Conservation (phyloP, 177 flowering plant genomes). For the Vitis hybrid region DNA sequence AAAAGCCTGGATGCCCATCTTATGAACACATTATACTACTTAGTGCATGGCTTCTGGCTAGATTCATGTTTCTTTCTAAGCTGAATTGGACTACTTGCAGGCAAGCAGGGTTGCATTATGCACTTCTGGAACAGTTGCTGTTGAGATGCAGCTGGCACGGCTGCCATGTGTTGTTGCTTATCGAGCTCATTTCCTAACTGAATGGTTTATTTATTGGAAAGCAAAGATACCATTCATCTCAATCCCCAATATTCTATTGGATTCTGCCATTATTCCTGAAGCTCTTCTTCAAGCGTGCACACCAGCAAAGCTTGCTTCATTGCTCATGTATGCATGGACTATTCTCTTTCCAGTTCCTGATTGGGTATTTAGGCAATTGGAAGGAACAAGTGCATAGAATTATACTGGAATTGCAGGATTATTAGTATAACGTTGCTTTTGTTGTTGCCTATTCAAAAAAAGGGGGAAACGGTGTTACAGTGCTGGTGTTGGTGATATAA, state of each 20-base stretch:
- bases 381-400: background rate
- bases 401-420: background rate
- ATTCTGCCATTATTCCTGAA: constrained; percentile 83
- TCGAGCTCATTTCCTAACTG: constrained; percentile 85
- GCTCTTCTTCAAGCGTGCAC: constrained; percentile 75
- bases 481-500: no score
- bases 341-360: background rate
- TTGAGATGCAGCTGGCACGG: constrained; percentile 90
- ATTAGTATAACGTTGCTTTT: no score
- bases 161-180: constrained; percentile 88
- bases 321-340: constrained; percentile 42
- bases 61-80: background rate
- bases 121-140: constrained; percentile 88
- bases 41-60: background rate
- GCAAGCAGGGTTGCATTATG: constrained; percentile 85
- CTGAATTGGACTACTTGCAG: constrained; percentile 41
- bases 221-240: constrained; percentile 81
- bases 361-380: background rate
- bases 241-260: constrained; percentile 84
- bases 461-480: no score
- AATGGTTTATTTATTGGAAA: constrained; percentile 67
- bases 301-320: constrained; percentile 52
- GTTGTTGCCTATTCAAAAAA: no score
- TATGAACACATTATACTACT: background rate
- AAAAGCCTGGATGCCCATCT: no score